Conservation (phyloP, 164 flowering plant genomes). For the Santalum album region DNA sequence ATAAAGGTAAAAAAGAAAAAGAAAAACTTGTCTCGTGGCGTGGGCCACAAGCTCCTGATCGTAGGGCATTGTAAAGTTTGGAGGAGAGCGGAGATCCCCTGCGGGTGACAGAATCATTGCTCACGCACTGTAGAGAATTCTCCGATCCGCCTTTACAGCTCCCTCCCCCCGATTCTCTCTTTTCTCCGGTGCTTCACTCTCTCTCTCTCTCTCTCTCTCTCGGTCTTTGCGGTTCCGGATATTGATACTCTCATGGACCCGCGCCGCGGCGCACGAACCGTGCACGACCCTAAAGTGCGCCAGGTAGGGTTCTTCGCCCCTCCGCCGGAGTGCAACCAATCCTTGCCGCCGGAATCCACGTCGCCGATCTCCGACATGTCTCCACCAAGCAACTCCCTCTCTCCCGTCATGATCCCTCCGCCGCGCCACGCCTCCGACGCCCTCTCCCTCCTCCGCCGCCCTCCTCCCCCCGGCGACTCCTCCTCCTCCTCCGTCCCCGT, state of each 20-base stretch:
- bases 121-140: no score
- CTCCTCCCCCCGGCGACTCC: constrained; percentile 15
- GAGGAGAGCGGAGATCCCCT: no score
- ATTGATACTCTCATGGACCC: constrained; percentile 33
- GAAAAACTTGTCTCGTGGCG: no score
- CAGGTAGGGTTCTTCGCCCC: constrained; percentile 75
- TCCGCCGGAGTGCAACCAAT: constrained; percentile 32
- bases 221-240: background rate
- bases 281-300: constrained; percentile 69
- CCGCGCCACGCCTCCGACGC: constrained; percentile 51
- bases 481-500: constrained; percentile 22
- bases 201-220: background rate
- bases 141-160: no score
- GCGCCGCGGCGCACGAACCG: constrained; percentile 37
- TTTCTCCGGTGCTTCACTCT: background rate
- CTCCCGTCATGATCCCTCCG: constrained; percentile 78
- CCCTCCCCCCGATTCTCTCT: no score
- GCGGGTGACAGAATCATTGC: no score
- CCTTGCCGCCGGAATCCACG: constrained; percentile 28
- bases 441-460: constrained; percentile 12
- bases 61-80: no score
- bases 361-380: constrained; percentile 34
- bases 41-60: no score
- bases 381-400: constrained; percentile 46
- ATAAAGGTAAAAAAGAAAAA: no score